A percentile compares a stretch with the other conserved stretches of the same genome.
Conservation (phyloP, 2,329 filamentous ascomycete genomes). For the Blastomyces silverae region DNA sequence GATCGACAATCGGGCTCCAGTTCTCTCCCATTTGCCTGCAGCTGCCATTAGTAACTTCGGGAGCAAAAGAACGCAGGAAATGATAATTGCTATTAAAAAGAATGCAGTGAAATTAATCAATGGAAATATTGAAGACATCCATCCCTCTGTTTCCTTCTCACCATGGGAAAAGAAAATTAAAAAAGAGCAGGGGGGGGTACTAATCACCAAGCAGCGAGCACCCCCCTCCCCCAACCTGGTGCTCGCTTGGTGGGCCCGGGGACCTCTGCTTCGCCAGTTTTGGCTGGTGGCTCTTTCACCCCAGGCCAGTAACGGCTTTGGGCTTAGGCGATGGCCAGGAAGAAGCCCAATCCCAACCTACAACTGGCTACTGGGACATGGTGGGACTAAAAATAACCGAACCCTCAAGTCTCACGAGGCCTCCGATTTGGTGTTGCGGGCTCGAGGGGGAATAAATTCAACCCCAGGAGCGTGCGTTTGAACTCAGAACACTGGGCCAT, state of each 20-base stretch:
- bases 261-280: background rate
- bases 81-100: background rate
- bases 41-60: background rate
- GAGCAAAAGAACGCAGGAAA: background rate
- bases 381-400: background rate
- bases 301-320: conserved; percentile 1
- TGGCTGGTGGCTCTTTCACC: background rate
- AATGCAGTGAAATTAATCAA: background rate
- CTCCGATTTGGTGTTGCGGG: background rate
- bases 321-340: background rate
- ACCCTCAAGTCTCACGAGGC: background rate
- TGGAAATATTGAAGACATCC: background rate
- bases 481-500: background rate
- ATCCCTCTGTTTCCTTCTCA: no score
- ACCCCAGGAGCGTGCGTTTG: background rate
- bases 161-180: background rate
- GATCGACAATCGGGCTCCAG: conserved; percentile 10
- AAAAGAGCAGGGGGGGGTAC: background rate
- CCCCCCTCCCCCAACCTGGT: background rate
- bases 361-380: background rate
- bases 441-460: background rate
- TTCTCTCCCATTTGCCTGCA: background rate
- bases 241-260: background rate
- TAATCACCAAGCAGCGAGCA: no score
- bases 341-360: background rate